These are phyloP conservation scores for Podosphaera leucotricha DNA, from an alignment of 2,329 filamentous ascomycete species.

Conservation along the genomic window DNA sequence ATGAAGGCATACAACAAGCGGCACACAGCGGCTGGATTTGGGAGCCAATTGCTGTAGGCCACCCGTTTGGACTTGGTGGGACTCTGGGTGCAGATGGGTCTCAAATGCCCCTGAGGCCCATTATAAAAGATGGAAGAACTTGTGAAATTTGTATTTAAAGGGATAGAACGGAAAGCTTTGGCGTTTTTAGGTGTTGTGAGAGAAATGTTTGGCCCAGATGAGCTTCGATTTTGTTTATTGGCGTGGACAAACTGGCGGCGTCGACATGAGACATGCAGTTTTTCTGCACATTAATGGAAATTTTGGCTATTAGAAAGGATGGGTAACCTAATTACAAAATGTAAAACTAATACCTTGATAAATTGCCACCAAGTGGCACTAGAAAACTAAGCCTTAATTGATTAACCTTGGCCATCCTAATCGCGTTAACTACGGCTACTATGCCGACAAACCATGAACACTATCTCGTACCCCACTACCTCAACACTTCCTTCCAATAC, in stretches of 20 bases:
- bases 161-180: background rate
- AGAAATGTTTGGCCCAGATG: background rate
- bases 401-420: background rate
- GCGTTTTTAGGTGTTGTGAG: background rate
- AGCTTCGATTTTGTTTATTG: background rate
- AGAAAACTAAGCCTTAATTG: background rate
- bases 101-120: background rate
- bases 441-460: conserved; percentile 2
- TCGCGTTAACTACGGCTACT: background rate
- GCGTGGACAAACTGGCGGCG: background rate
- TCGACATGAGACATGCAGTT: background rate
- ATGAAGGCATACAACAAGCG: conserved; percentile 2
- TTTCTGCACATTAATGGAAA: background rate
- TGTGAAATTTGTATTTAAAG: conserved; percentile 1
- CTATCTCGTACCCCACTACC: conserved; percentile 43
- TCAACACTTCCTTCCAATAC: conserved; percentile 48
- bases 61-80: background rate
- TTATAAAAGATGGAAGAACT: background rate
- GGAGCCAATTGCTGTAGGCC: background rate
- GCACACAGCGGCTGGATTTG: conserved; percentile 3
- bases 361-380: background rate
- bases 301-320: background rate
- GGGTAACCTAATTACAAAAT: background rate
- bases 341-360: background rate
- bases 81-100: background rate